A percentile compares a stretch with the other conserved stretches of the same genome.
Evolutionary conservation across 495 filamentous ascomycete genomes (phyloP).

Genomic region (Parmelia sp.): DNA sequence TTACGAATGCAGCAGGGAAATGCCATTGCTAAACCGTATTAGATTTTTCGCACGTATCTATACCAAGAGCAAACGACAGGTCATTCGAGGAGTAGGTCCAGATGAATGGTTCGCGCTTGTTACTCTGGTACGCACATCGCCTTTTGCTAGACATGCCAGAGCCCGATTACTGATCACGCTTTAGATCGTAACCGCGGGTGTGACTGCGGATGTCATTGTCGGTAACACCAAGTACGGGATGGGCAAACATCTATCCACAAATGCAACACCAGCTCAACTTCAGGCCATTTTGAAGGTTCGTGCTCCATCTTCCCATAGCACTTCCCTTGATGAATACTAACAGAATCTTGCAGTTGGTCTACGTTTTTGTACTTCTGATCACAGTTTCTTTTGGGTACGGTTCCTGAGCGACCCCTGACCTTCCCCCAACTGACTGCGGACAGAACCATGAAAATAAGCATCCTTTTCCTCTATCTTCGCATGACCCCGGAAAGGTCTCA

Average conservation of each 20-base stretch:
- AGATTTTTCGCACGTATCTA: conserved; percentile 21
- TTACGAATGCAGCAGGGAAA: neutral
- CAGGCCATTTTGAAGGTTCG: conserved; percentile 11
- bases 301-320: neutral
- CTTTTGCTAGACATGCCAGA: neutral
- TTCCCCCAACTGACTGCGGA: neutral
- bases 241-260: conserved; percentile 19
- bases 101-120: conserved; percentile 20
- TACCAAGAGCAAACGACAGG: conserved; percentile 16
- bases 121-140: conserved; percentile 6
- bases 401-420: neutral
- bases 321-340: neutral
- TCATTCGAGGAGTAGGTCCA: conserved; percentile 16
- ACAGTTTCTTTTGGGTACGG: conserved; percentile 13
- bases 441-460: conserved; percentile 31
- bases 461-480: conserved; percentile 33
- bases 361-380: conserved; percentile 18
- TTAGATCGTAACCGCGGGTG: neutral
- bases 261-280: conserved; percentile 9
- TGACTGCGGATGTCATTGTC: conserved; percentile 17
- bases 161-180: neutral
- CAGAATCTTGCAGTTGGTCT: conserved; percentile 13
- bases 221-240: conserved; percentile 18
- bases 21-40: neutral
- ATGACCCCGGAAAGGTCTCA: conserved; percentile 31